Percentiles rank a stretch among this genome's conserved stretches.
Conservation (phyloP, 1,284 basidiomycete species). For the Trichosporon asahii region DNA sequence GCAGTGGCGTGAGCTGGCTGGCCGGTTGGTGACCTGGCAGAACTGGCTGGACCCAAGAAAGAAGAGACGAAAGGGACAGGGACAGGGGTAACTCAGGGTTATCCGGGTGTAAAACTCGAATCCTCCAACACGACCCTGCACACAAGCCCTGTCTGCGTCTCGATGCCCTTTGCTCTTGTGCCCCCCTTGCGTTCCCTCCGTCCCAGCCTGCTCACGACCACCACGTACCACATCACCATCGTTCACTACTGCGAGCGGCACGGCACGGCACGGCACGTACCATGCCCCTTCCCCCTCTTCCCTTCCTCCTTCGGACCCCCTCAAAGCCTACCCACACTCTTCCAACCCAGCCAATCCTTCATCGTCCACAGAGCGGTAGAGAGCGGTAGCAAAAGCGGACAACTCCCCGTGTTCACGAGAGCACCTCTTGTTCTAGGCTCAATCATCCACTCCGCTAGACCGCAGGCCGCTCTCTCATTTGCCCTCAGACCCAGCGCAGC, state of each 20-base stretch:
- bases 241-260: neutral
- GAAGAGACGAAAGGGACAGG: constrained; percentile 4
- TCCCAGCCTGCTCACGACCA: neutral
- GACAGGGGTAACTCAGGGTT: constrained; percentile 3
- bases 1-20: neutral
- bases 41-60: constrained; percentile 2
- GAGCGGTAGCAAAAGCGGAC: neutral
- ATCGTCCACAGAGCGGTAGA: neutral
- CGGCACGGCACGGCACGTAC: neutral
- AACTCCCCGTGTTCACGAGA: constrained; percentile 7
- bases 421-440: neutral
- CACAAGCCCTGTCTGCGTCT: neutral
- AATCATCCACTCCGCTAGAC: neutral
- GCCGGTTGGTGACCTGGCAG: neutral
- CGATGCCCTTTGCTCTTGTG: neutral
- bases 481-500: neutral
- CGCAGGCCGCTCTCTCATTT: neutral
- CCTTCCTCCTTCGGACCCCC: neutral
- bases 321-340: neutral
- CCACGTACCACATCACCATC: neutral
- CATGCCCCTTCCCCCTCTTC: neutral
- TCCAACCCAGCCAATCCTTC: neutral
- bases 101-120: neutral
- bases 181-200: neutral
- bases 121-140: neutral